Conservation (phyloP, 2,329 filamentous ascomycete species). For the Cadophora sp. region DNA sequence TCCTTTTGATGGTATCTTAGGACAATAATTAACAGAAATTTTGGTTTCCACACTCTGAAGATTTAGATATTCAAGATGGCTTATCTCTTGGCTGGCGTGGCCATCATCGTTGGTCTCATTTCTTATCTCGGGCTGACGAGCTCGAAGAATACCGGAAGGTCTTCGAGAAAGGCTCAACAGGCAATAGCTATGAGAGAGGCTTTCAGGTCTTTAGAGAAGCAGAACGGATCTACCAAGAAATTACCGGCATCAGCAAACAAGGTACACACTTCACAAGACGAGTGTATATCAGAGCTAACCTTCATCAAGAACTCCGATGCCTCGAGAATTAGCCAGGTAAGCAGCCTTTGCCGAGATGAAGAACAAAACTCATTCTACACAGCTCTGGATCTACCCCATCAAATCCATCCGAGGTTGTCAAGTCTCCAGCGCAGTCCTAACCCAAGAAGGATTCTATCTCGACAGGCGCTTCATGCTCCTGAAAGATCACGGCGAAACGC, state of each 20-base stretch:
- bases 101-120: slow-evolving; percentile 20
- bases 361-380: slow-evolving; percentile 14
- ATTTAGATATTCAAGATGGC: background rate
- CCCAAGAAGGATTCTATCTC: slow-evolving; percentile 66
- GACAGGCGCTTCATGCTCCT: slow-evolving; percentile 77
- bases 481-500: slow-evolving; percentile 50
- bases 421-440: slow-evolving; percentile 59
- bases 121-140: slow-evolving; percentile 23
- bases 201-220: slow-evolving; percentile 24
- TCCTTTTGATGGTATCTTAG: background rate
- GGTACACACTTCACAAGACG: background rate
- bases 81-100: slow-evolving; percentile 21
- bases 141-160: slow-evolving; percentile 6
- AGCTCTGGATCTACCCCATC: slow-evolving; percentile 77
- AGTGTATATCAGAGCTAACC: background rate
- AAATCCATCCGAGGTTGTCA: slow-evolving; percentile 71
- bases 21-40: background rate
- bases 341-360: background rate
- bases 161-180: slow-evolving; percentile 30
- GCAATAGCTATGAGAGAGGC: slow-evolving; percentile 32
- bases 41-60: no score
- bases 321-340: slow-evolving; percentile 39
- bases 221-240: slow-evolving; percentile 1
- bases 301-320: slow-evolving; percentile 13
- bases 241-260: background rate